Conservation (phyloP, 202 grass and related monocot species). For the Eragrostis tef region DNA sequence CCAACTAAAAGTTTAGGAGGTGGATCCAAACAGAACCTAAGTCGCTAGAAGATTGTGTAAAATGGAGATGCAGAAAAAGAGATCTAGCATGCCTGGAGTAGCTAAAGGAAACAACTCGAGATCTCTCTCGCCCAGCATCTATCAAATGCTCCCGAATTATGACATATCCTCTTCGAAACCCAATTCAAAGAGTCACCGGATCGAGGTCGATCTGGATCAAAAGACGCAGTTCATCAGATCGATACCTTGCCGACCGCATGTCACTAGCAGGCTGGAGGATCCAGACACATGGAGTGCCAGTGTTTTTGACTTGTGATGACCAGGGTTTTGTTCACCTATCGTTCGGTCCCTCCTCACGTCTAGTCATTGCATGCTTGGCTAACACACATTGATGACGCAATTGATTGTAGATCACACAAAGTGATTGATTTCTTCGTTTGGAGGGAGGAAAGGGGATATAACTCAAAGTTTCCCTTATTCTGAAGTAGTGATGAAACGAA, state of each 20-base stretch:
- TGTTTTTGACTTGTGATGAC: not conserved
- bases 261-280: not conserved
- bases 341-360: slow-evolving; percentile 9
- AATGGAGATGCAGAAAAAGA: no score
- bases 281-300: not conserved
- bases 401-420: not conserved
- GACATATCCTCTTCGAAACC: slow-evolving; percentile 30
- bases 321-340: not conserved
- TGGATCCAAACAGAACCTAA: no score
- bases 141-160: no score
- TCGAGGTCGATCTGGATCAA: slow-evolving; percentile 39
- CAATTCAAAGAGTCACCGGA: not conserved
- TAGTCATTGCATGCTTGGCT: slow-evolving; percentile 24
- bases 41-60: no score
- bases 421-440: not conserved
- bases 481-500: no score
- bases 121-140: no score
- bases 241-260: not conserved
- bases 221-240: no score
- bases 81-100: no score
- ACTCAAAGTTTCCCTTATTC: no score
- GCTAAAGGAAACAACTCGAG: no score
- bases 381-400: slow-evolving; percentile 45
- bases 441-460: not conserved
- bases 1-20: no score